Evolutionary conservation across 2,329 filamentous ascomycete genomes (phyloP).

Genomic region (Aspergillus ustus): DNA sequence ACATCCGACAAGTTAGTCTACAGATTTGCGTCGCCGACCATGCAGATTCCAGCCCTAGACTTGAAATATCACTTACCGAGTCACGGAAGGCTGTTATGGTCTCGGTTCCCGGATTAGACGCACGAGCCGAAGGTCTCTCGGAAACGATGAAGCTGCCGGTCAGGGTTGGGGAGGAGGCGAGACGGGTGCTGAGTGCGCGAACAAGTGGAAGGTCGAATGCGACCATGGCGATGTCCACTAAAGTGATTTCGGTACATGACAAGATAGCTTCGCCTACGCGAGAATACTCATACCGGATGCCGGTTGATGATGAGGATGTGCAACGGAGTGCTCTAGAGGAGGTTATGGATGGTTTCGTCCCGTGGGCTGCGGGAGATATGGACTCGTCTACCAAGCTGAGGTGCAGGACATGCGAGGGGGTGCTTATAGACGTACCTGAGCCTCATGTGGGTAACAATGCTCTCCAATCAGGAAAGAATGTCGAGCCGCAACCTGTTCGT

Average conservation of each 20-base stretch:
- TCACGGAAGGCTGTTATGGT: constrained; percentile 42
- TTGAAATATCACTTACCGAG: constrained; percentile 36
- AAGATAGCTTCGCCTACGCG: constrained; percentile 28
- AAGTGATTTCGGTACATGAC: neutral
- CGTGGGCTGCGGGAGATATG: constrained; percentile 47
- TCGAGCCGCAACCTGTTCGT: constrained; percentile 32
- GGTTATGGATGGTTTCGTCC: constrained; percentile 38
- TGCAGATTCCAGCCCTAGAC: constrained; percentile 19
- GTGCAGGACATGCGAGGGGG: constrained; percentile 44
- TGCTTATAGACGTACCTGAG: constrained; percentile 31
- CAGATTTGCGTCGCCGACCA: constrained; percentile 53
- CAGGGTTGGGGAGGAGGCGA: constrained; percentile 36
- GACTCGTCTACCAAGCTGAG: constrained; percentile 34
- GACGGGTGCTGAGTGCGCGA: constrained; percentile 10
- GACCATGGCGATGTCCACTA: neutral
- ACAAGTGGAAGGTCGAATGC: neutral
- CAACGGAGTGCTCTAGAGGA: constrained; percentile 25
- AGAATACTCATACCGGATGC: constrained; percentile 60
- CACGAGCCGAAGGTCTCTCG: constrained; percentile 24
- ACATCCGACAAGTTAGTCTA: constrained; percentile 64
- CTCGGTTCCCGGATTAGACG: constrained; percentile 43
- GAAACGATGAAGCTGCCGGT: constrained; percentile 56
- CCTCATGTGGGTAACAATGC: neutral
- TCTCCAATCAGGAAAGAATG: neutral
- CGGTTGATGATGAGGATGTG: constrained; percentile 49